Evolutionary conservation across 495 filamentous ascomycete genomes (phyloP).

Genomic region (Neurospora sp.): DNA sequence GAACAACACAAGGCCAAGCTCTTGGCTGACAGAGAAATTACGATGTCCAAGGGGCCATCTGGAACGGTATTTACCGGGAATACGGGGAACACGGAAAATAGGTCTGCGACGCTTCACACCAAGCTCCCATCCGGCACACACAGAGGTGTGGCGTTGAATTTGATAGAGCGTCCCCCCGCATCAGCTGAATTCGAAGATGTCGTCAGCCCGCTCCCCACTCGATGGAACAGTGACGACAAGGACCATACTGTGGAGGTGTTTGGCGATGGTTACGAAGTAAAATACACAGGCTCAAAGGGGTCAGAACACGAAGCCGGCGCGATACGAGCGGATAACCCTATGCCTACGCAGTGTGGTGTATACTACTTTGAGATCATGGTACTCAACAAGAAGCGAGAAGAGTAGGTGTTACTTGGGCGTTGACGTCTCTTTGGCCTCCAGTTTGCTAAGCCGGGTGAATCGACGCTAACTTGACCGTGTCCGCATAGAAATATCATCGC

Average conservation of each 20-base stretch:
- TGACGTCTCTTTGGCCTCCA: neutral
- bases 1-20: conserved; percentile 55
- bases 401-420: conserved; percentile 46
- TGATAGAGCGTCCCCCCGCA: neutral
- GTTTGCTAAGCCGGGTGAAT: neutral
- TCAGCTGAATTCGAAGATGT: conserved; percentile 30
- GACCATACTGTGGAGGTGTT: conserved; percentile 61
- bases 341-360: conserved; percentile 86
- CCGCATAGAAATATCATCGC: conserved; percentile 58
- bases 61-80: neutral
- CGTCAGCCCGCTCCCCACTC: conserved; percentile 61
- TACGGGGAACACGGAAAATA: neutral
- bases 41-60: conserved; percentile 42
- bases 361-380: conserved; percentile 97
- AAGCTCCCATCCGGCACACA: conserved; percentile 48
- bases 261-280: conserved; percentile 67
- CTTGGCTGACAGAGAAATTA: conserved; percentile 23
- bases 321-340: conserved; percentile 76
- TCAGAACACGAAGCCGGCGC: conserved; percentile 72
- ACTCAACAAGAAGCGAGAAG: conserved; percentile 72
- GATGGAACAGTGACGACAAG: conserved; percentile 76
- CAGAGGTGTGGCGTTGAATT: conserved; percentile 37
- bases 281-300: conserved; percentile 43
- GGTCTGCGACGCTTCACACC: conserved; percentile 21
- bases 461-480: conserved; percentile 12